A percentile compares a stretch with the other conserved stretches of the same genome.
These are phyloP conservation scores for Leucocoprinus birnbaumii DNA, from an alignment of 768 basidiomycete species.

Conservation along the genomic window DNA sequence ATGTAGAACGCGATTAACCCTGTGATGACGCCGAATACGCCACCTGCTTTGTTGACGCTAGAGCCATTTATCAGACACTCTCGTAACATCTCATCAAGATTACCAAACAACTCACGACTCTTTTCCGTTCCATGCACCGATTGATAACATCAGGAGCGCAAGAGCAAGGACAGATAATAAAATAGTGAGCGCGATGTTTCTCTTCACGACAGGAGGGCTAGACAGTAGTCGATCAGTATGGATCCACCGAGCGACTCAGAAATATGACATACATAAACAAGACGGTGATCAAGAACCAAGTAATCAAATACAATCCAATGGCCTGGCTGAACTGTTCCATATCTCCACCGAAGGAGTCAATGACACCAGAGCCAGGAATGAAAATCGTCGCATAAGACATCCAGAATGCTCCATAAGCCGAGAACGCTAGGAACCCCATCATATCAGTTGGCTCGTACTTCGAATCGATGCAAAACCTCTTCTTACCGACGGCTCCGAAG, in stretches of 20 bases:
- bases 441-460: neutral
- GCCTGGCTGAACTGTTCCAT: slow-evolving; percentile 47
- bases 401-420: slow-evolving; percentile 79
- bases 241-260: neutral
- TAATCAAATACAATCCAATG: slow-evolving; percentile 62
- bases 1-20: slow-evolving; percentile 46
- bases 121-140: slow-evolving; percentile 25
- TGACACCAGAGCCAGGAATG: slow-evolving; percentile 62
- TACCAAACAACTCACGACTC: slow-evolving; percentile 21
- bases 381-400: slow-evolving; percentile 70
- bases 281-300: slow-evolving; percentile 66
- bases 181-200: slow-evolving; percentile 22
- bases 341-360: slow-evolving; percentile 40
- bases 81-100: neutral
- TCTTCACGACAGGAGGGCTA: slow-evolving; percentile 23
- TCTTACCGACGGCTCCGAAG: slow-evolving; percentile 65
- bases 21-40: slow-evolving; percentile 36
- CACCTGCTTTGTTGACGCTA: slow-evolving; percentile 37
- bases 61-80: neutral
- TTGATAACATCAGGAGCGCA: slow-evolving; percentile 25
- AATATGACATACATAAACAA: slow-evolving; percentile 53
- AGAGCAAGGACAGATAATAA: slow-evolving; percentile 23
- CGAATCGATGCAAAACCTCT: neutral
- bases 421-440: slow-evolving; percentile 45
- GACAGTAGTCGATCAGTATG: neutral